Evolutionary conservation across 176 grass and related monocot genomes (phyloP), one percentile per base, ranked within the genome.

Genomic region (Musa troglodytarum): DNA sequence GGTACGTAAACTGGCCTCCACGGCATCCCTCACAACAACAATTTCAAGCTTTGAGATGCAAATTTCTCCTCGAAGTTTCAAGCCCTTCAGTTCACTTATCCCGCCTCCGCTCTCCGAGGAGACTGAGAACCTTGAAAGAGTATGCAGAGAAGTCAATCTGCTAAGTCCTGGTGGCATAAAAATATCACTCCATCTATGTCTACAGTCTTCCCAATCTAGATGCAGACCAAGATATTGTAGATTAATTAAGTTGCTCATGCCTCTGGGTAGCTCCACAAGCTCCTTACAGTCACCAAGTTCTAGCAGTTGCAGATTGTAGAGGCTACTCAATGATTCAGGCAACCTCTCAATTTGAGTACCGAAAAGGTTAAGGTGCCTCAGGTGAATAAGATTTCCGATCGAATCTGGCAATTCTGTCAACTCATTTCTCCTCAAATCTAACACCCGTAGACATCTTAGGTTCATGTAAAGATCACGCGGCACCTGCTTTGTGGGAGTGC

Each of bases 1-100:
- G 0, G 1, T 13, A 7, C 0, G 0, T n/a, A 84, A 74, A 9
- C 10, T 49, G 34, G 82, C 76, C 50, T 67, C 13, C 17, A 3
- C 3, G 1, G 70, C 82, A 6, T 84, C 82, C 3, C 0, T 16
- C 7, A 16, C 63, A 70, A 64, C 58, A 11, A 51, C 24, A 10
- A 84, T 84, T 57, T 84, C 77, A 54, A 84, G 28, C 28, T 84
- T 84, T 8, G 71, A 84, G 65, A 84, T 84, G 71, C 71, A 84
- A 75, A 84, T 61, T 9, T 65, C 65, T 52, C 65, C 83, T 50
- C 54, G 34, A 28, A 81, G 64, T 64, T 72, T 34, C 65, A 85
- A 76, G 50, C 67, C 3, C 50, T 50, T 53, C 49, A 81, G 20
- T 53, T 85, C 65, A 0, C 20, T 22, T n/a, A 85, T 72, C 22